Evolutionary conservation across 2,329 filamentous ascomycete species (phyloP).

Genomic region (Epichloe brachyelytri): DNA sequence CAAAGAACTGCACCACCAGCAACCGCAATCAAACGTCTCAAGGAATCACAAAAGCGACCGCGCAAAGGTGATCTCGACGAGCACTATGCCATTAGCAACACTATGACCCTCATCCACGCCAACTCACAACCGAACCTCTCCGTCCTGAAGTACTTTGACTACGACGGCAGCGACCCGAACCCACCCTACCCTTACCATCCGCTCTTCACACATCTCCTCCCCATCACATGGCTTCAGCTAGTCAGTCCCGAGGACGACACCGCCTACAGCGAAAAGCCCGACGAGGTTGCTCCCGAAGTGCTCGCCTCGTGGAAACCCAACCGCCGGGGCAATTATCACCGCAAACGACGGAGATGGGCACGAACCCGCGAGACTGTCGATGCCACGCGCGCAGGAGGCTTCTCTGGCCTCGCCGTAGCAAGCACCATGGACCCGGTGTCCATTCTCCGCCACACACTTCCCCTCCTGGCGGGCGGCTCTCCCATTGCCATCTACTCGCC

Average conservation of each 20-base stretch:
- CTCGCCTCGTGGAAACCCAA: slow-evolving; percentile 65
- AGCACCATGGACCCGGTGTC: slow-evolving; percentile 69
- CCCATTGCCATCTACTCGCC: slow-evolving; percentile 78
- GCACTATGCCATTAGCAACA: slow-evolving; percentile 58
- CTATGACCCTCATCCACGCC: slow-evolving; percentile 66
- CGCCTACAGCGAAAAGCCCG: slow-evolving; percentile 56
- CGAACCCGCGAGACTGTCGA: slow-evolving; percentile 61
- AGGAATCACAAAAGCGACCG: slow-evolving; percentile 14
- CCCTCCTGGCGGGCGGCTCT: slow-evolving; percentile 70
- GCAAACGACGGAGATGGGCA: slow-evolving; percentile 76
- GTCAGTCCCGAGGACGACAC: slow-evolving; percentile 63
- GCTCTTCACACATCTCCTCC: slow-evolving; percentile 66
- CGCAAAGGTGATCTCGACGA: slow-evolving; percentile 42
- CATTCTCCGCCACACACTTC: slow-evolving; percentile 62
- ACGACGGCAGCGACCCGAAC: slow-evolving; percentile 55
- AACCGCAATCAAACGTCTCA: slow-evolving; percentile 2
- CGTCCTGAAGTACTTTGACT: slow-evolving; percentile 80
- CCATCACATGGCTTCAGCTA: slow-evolving; percentile 85
- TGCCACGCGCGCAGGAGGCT: slow-evolving; percentile 59
- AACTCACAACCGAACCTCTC: slow-evolving; percentile 81
- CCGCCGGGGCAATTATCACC: slow-evolving; percentile 73
- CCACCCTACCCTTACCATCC: slow-evolving; percentile 54
- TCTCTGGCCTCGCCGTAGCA: slow-evolving; percentile 73
- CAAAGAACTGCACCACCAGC: background rate
- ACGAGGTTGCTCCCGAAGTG: slow-evolving; percentile 42